phyloP scores from a whole-genome alignment of 2,329 filamentous ascomycete species.

The Albifimbria verrucaria region DNA sequence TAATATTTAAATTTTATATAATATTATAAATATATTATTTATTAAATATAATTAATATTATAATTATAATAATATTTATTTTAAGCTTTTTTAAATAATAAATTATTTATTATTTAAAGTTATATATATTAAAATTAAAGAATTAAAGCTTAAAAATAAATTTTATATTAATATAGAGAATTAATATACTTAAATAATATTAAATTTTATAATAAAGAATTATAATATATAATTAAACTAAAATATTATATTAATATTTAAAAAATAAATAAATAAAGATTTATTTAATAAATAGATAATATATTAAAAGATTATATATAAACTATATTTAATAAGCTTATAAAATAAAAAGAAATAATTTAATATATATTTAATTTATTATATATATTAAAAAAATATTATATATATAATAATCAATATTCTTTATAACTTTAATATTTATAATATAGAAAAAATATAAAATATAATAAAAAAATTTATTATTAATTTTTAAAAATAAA shows the following conservation, averaged over 20 bases:
- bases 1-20: neutral
- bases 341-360: no score
- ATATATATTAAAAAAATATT: slow-evolving; percentile 4
- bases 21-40: neutral
- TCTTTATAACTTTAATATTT: slow-evolving; percentile 4
- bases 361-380: slow-evolving; percentile 2
- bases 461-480: slow-evolving; percentile 1
- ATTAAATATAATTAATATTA: neutral
- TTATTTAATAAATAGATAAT: neutral
- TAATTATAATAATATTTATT: neutral
- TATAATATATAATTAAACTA: slow-evolving; percentile 3
- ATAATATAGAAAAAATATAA: slow-evolving; percentile 3
- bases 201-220: neutral
- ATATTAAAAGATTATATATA: neutral
- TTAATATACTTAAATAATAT: neutral
- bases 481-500: slow-evolving; percentile 4
- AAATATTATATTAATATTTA: slow-evolving; percentile 1
- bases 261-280: slow-evolving; percentile 1
- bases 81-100: no score
- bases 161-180: neutral
- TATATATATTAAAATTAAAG: neutral
- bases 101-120: neutral
- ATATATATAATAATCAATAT: slow-evolving; percentile 1
- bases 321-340: slow-evolving; percentile 1
- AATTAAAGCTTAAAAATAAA: slow-evolving; percentile 3